Base-by-base conservation (phyloP, 169 alveolate species). In the Perkinsus olseni region DNA sequence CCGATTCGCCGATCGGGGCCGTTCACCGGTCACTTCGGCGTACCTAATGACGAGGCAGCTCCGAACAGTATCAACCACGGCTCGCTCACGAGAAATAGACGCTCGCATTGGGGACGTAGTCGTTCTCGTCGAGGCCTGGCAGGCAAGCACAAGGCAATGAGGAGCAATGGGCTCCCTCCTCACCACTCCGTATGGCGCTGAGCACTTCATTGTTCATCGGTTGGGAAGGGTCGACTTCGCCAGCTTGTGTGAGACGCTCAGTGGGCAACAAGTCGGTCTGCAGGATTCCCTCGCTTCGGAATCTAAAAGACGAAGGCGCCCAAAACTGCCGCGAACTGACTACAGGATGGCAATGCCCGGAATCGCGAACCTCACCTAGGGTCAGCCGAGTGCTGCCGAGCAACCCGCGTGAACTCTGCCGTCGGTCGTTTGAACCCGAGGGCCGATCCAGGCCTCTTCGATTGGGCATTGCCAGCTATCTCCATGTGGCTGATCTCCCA, bases 361-460 rank as follows among this genome's bases (percentile, higher is more conserved):
- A 62, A 62, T 11, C 11, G 50, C 11, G 11, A 40, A 3, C 3
- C 11, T 40, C 50, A 40, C 82, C 82, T 62, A 1, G 82, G 82
- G 34, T 62, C 34, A 4, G 82, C 82, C 1, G 82, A 62, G 31
- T 62, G 82, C 82, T 62, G 82, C 82, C 93, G 94, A 28, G 97
- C 97, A 74, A 96, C 96, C 93, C 97, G 94, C 38, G 97, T 74
- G 50, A 93, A 95, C 91, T 96, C 97, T 21, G 97, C 95, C 38
- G 96, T 94, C 8, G 98, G 98, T 93, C 96, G 94, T 91, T 95
- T 96, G 91, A 96, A 93, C 17, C 96, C 96, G 36, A 95, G 96
- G 8, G 97, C 97, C 37, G 96, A 94, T n/a, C 91, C 91, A 62
- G 97, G 97, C 90, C 97, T 74, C 62, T 90, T 93, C n/a, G 37